Evolutionary conservation across 2,329 filamentous ascomycete species (phyloP), one percentile per base, ranked within the genome.

Genomic region (Cladophialophora exuberans): DNA sequence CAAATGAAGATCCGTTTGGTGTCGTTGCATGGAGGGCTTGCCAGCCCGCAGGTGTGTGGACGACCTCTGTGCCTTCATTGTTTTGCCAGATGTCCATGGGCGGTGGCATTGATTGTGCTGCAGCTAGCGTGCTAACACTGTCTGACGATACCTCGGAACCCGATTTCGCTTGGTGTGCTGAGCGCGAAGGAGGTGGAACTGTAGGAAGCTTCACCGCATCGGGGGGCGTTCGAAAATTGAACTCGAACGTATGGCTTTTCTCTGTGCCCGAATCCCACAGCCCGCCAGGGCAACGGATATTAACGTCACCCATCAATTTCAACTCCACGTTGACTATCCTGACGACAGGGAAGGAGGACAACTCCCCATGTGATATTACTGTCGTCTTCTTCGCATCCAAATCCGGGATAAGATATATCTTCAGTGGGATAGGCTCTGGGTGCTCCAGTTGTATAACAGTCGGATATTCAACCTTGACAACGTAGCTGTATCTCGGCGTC

Each of bases 381-480:
- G 41, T 44, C 2, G 41, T 44, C 13, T 44, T 44, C n/a, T 3
- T 13, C 22, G 17, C 15, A 22, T 25, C 41, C 13, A 44, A 25
- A 22, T 44, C 41, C 18, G 41, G 41, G 23, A 44, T 25, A 10
- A 44, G 41, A 25, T 22, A 44, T 6, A 44, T 25, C 20, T 44
- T 44, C 41, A 44, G n/a, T 18, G 41, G 41, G 22, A 44, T n/a
- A 22, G 41, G 41, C 22, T 3, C 20, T 6, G 41, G 41, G 20
- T 44, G 41, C 41, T 44, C 41, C 10, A 44, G 15, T 15, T 44
- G 41, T 6, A 44, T 25, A 22, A 44, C 41, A 6, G 13, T 18
- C 13, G 41, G 41, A 25, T 44, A 44, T 15, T 44, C 41, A 25
- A 44, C 41, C 26, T 44, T 44, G 41, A 44, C 41, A 25, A 22